Evolutionary conservation across 441 rosid species (phyloP).

Genomic region (Populus hybrid): DNA sequence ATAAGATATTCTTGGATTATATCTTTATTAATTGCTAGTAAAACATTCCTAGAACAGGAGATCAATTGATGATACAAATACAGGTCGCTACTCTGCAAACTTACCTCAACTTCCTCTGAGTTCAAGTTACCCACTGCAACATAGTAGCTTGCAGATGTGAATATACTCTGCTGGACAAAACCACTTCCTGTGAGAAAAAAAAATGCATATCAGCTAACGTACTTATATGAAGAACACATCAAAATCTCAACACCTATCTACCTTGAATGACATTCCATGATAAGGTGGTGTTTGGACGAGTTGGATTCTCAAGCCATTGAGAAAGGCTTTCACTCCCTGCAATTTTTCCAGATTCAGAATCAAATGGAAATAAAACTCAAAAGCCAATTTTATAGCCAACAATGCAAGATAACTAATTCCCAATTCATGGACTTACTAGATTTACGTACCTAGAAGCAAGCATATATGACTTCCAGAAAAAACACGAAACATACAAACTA

Average conservation of each 20-base stretch:
- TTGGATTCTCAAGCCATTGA: constrained; percentile 81
- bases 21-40: neutral
- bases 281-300: constrained; percentile 79
- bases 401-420: neutral
- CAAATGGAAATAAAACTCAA: constrained; percentile 12
- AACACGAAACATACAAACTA: neutral
- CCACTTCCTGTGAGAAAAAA: constrained; percentile 58
- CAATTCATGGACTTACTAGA: neutral
- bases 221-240: constrained; percentile 3
- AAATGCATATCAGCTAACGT: constrained; percentile 15
- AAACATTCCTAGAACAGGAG: neutral
- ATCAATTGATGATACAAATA: constrained; percentile 13
- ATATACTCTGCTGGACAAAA: constrained; percentile 52
- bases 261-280: constrained; percentile 90
- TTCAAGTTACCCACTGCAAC: constrained; percentile 81
- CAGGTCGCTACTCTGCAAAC: constrained; percentile 6
- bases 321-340: constrained; percentile 81
- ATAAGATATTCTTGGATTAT: neutral
- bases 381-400: neutral
- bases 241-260: constrained; percentile 27
- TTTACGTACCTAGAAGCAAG: neutral
- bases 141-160: constrained; percentile 69
- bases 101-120: constrained; percentile 76
- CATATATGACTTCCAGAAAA: neutral
- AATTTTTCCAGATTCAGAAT: constrained; percentile 24